Evolutionary conservation across 1,139 yeast species (phyloP).

Genomic region (Debaryomyces robertsiae): DNA sequence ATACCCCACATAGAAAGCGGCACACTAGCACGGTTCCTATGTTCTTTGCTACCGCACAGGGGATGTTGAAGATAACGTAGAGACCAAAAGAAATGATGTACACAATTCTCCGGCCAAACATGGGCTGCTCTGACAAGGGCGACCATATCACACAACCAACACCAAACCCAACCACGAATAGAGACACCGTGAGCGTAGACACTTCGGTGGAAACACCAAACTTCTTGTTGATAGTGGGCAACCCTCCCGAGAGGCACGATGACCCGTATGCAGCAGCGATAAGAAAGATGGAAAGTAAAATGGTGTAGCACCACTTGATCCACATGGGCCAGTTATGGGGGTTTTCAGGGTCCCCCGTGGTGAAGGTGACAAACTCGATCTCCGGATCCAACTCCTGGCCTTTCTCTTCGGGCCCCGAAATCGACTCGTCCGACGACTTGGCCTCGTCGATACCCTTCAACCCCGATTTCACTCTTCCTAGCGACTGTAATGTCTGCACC

Average conservation of each 20-base stretch:
- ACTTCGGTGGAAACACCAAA: constrained; percentile 76
- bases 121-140: constrained; percentile 71
- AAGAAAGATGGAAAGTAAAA: constrained; percentile 66
- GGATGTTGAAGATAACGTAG: constrained; percentile 79
- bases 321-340: constrained; percentile 78
- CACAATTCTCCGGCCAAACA: constrained; percentile 82
- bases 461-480: constrained; percentile 59
- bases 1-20: constrained; percentile 86
- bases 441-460: constrained; percentile 20
- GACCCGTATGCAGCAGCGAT: constrained; percentile 91
- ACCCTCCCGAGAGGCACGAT: constrained; percentile 85
- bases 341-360: constrained; percentile 75
- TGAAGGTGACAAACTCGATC: constrained; percentile 79
- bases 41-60: constrained; percentile 84
- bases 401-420: constrained; percentile 5
- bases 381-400: constrained; percentile 54
- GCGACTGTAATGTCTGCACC: constrained; percentile 63
- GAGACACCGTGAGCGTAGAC: constrained; percentile 73
- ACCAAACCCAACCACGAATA: constrained; percentile 87
- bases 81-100: constrained; percentile 74
- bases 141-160: constrained; percentile 92
- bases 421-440: constrained; percentile 13
- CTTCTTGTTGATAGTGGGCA: constrained; percentile 61
- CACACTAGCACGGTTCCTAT: constrained; percentile 79
- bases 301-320: constrained; percentile 68